Conservation (phyloP, 805 yeast species). For the Teunomyces tritomae region DNA sequence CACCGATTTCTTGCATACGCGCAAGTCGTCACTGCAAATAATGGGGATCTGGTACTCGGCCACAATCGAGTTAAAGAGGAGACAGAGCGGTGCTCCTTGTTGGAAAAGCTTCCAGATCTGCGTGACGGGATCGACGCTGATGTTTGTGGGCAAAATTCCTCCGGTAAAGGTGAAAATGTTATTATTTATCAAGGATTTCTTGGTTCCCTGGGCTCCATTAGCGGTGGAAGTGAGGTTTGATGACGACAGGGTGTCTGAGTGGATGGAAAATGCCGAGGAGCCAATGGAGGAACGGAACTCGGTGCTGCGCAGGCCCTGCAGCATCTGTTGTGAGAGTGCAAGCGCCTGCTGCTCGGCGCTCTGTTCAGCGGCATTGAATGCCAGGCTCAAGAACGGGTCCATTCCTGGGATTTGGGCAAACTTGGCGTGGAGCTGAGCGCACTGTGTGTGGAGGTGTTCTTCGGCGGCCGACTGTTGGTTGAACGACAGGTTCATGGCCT, state of each 20-base stretch:
- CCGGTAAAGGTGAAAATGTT: constrained; percentile 63
- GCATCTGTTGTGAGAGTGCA: constrained; percentile 38
- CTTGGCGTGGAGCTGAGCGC: constrained; percentile 53
- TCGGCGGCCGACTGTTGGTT: constrained; percentile 59
- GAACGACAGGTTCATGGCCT: constrained; percentile 48
- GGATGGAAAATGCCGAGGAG: constrained; percentile 34
- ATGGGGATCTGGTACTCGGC: constrained; percentile 54
- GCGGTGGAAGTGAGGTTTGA: constrained; percentile 19
- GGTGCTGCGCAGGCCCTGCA: constrained; percentile 8
- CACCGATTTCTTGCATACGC: constrained; percentile 82
- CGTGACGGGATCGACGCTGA: constrained; percentile 87
- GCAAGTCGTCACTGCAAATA: constrained; percentile 74
- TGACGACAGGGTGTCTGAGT: constrained; percentile 29
- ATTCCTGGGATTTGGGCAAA: constrained; percentile 63
- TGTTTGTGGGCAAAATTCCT: constrained; percentile 72
- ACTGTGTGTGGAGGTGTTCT: constrained; percentile 70
- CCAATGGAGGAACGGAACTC: constrained; percentile 34
- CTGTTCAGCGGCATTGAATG: constrained; percentile 64
- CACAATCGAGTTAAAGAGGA: constrained; percentile 70
- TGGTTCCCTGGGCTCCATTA: constrained; percentile 6
- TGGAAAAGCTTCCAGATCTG: constrained; percentile 85
- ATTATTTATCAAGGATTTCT: constrained; percentile 21
- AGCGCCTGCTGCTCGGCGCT: constrained; percentile 72
- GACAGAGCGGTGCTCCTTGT: constrained; percentile 89
- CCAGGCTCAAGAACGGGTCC: constrained; percentile 63